phyloP scores from a whole-genome alignment of 352 stramenopile species.

The Phytophthora niederhauseri region DNA sequence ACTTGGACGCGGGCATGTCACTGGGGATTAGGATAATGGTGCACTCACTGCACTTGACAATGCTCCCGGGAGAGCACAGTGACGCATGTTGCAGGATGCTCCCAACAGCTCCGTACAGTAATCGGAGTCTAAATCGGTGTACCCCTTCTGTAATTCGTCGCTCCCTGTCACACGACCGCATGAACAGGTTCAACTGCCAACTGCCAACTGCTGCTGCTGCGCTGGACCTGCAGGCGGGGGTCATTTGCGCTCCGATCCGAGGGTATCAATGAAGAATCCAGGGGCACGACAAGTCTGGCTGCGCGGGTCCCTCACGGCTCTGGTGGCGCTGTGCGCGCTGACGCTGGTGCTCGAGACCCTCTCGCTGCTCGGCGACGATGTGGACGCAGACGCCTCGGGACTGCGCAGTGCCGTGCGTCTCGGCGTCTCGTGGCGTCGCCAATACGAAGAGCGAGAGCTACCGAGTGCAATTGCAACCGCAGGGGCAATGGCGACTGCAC shows the following conservation, averaged over 20 bases:
- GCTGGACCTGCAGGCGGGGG: not conserved
- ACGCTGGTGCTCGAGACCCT: slow-evolving; percentile 23
- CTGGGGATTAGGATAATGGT: not conserved
- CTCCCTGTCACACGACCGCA: not conserved
- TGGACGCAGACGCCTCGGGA: not conserved
- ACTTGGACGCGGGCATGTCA: slow-evolving; percentile 10
- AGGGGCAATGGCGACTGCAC: not conserved
- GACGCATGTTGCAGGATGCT: not conserved
- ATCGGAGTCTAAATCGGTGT: not conserved
- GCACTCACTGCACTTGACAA: not conserved
- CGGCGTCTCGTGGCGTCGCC: not conserved
- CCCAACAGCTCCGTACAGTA: slow-evolving; percentile 3
- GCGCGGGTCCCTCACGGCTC: slow-evolving; percentile 14
- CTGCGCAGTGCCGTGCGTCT: slow-evolving; percentile 13
- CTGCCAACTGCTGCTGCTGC: no score
- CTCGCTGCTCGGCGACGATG: slow-evolving; percentile 2
- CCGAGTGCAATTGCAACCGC: not conserved
- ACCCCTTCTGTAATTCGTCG: not conserved
- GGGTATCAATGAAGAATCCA: slow-evolving; percentile 10
- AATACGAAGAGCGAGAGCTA: not conserved
- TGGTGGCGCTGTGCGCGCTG: slow-evolving; percentile 20
- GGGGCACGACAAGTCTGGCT: slow-evolving; percentile 11
- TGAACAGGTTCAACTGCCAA: not conserved
- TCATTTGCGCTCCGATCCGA: not conserved
- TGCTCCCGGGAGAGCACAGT: not conserved